These are phyloP conservation scores for Eimeria necatrix DNA, from an alignment of 169 alveolate genomes.

Conservation along the genomic window DNA sequence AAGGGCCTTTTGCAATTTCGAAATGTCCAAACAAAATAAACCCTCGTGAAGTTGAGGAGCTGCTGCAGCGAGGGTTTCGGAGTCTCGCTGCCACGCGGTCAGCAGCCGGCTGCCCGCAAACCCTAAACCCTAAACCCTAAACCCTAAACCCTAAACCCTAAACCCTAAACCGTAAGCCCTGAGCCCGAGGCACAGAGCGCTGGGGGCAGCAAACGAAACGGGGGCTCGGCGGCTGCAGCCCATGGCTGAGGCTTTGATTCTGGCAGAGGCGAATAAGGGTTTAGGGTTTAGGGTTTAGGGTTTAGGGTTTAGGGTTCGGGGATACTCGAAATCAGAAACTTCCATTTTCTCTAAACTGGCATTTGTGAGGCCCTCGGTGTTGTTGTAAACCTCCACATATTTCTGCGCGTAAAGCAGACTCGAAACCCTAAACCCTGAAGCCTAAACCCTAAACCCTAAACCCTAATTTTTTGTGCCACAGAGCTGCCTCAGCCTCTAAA, in stretches of 20 bases:
- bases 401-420: constrained; percentile 2
- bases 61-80: constrained; percentile 2
- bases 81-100: constrained; percentile 21
- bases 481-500: not conserved
- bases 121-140: constrained; percentile 19
- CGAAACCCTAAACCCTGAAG: not conserved
- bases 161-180: too few species aligned
- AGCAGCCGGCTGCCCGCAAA: constrained; percentile 36
- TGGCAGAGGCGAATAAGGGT: too few species aligned
- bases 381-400: constrained; percentile 52
- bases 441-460: constrained; percentile 44
- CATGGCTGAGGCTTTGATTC: not conserved
- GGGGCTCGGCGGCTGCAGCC: not conserved
- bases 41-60: constrained; percentile 73
- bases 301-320: not conserved
- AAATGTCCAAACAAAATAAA: constrained; percentile 83
- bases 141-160: too few species aligned
- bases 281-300: constrained; percentile 5
- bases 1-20: constrained; percentile 78
- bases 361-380: constrained; percentile 12
- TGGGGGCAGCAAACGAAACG: too few species aligned
- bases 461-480: not conserved
- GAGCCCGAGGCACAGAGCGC: too few species aligned
- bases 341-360: constrained; percentile 52
- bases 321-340: constrained; percentile 40